Evolutionary conservation across 768 basidiomycete species (phyloP), one percentile per base, ranked within the genome.

Genomic region (Gymnopilus junonius): DNA sequence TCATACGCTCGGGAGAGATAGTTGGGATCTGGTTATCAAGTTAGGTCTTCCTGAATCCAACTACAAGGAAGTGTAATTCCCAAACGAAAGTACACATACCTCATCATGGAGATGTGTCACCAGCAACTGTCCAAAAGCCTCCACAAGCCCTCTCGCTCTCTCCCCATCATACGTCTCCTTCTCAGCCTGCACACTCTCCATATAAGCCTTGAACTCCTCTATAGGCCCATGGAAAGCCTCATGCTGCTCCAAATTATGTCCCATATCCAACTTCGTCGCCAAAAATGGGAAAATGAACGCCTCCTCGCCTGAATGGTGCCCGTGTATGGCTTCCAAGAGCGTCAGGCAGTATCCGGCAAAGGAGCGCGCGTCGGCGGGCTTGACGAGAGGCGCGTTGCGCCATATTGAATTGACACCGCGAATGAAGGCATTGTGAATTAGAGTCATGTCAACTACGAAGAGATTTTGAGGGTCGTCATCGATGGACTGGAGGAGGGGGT

Each of bases 91-190:
- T 21, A 23, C 32, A n/a, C 61, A 40, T 17, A 72, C 74, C 69
- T 75, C 74, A 11, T 72, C 73, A n/a, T 70, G 61, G 0, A 75
- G 65, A 58, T 75, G 74, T 10, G 65, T 56, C 7, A 69, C 63
- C 8, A 75, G 48, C 4, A 58, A 42, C 43, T 69, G 69, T 1
- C 64, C 72, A 54, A 75, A 74, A 2, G 43, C 59, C 37, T 72
- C 61, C 8, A 72, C 11, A 27, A 72, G 39, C 50, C 55, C 51
- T 15, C 65, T 56, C 8, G 65, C 60, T 31, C 66, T 69, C 27
- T 58, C 58, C 1, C 61, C 70, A 46, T 74, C 70, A 42, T 71
- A 73, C 4, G 35, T 37, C 14, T 45, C 60, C 32, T 43, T 58
- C 1, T 62, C 61, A 0, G 34, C 37, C 21, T 62, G 17, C 21